Evolutionary conservation across 2,329 filamentous ascomycete species (phyloP), one percentile per base, ranked within the genome.

Genomic region (Hymenoscyphus repandus): DNA sequence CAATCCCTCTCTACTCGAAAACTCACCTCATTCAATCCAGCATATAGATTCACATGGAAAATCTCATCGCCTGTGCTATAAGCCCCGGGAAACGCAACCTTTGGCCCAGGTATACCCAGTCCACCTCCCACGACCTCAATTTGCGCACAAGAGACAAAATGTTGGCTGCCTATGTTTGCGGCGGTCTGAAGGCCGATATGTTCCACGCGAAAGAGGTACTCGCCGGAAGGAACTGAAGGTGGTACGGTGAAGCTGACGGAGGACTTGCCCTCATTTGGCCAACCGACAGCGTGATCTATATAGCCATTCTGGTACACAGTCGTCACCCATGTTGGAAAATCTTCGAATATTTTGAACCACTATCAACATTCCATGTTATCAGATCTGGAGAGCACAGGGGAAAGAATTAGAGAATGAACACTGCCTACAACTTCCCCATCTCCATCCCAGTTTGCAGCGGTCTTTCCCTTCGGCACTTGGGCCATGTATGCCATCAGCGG

Each of bases 301-400:
- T 45, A 33, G 13, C 42, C 32, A 11, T 17, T 45, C 15, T 33
- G 30, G 22, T 45, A 45, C 15, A 12, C 33, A 17, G 17, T 18
- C 10, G 38, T 40, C 5, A 11, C 13, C 38, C 38, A 40, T 17
- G 27, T 33, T 11, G 42, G 42, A 31, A 45, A 45, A 31, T 45
- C 42, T 45, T 45, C 42, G 13, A 15, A 45, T 11, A 45, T 45
- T 34, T 45, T 44, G 30, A 45, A 45, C 42, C 42, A 45, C 42
- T 45, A 18, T 27, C 38, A 20, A 13, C 10, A 11, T 5, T 5
- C 3, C 34, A 37, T 18, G 5, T 40, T 17, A 11, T 40, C 38
- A 40, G 18, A 27, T 27, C 22, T n/a, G n/a, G n/a, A n/a, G n/a
- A n/a, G n/a, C n/a, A n/a, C n/a, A n/a, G n/a, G n/a, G n/a, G n/a